These are phyloP conservation scores for Diospyros lotus DNA, from an alignment of 148 eudicot species.

Conservation along the genomic window DNA sequence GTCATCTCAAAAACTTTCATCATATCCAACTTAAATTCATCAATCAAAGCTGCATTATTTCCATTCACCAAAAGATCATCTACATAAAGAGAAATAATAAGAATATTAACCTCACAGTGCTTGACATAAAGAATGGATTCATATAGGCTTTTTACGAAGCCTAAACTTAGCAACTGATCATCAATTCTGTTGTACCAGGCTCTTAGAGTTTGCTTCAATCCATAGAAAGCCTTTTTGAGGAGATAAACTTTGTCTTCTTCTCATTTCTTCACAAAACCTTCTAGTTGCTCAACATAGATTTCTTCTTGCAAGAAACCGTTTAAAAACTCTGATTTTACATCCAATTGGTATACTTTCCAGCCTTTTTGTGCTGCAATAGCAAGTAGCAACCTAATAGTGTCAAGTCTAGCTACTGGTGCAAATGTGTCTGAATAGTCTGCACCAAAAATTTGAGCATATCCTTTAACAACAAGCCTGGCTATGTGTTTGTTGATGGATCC, in stretches of 20 bases:
- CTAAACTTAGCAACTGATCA: neutral
- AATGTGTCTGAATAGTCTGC: too few species aligned
- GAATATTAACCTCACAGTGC: neutral
- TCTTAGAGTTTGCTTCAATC: neutral
- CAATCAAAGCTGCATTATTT: too few species aligned
- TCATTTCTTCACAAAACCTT: neutral
- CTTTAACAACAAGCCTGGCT: too few species aligned
- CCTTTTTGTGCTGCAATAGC: neutral
- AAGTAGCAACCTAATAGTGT: neutral
- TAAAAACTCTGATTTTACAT: neutral
- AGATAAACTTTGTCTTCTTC: neutral
- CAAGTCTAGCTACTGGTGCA: neutral
- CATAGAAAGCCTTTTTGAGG: neutral
- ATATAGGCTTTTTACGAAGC: neutral
- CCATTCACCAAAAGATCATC: too few species aligned
- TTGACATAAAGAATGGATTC: neutral
- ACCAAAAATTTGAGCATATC: too few species aligned
- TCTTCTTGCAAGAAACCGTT: neutral
- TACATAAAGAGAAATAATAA: too few species aligned
- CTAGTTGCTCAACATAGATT: too few species aligned
- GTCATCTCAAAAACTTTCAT: too few species aligned
- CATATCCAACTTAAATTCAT: too few species aligned
- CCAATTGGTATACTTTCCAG: neutral
- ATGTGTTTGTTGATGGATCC: too few species aligned
- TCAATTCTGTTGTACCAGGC: neutral